A percentile compares a stretch with the other conserved stretches of the same genome.
Evolutionary conservation across 257 asterid genomes (phyloP).

Genomic region (Lavandula angustifolia): DNA sequence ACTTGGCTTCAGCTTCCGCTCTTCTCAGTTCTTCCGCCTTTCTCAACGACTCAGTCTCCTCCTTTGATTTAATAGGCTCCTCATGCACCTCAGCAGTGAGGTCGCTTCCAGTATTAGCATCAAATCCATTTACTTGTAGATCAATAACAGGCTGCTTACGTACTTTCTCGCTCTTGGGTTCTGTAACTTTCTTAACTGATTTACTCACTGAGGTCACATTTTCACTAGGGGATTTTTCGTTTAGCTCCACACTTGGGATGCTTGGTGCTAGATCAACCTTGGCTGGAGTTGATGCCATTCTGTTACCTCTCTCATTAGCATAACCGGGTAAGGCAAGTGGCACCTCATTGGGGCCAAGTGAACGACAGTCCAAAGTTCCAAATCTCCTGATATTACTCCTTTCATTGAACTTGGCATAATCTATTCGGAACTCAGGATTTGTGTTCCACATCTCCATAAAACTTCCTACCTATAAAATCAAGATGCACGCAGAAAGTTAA

Average conservation of each 20-base stretch:
- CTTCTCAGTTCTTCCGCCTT: conserved; percentile 61
- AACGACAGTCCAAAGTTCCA: conserved; percentile 87
- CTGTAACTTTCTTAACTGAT: conserved; percentile 31
- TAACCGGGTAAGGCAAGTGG: conserved; percentile 58
- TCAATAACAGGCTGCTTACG: conserved; percentile 30
- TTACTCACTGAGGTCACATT: conserved; percentile 26
- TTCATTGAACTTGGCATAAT: conserved; percentile 58
- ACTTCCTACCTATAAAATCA: conserved; percentile 55
- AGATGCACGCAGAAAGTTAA: conserved; percentile 13
- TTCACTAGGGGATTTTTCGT: conserved; percentile 37
- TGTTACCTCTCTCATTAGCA: conserved; percentile 43
- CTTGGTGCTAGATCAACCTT: conserved; percentile 35
- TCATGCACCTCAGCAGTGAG: conserved; percentile 35
- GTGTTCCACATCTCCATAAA: conserved; percentile 79
- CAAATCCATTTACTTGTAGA: conserved; percentile 38
- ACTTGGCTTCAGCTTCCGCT: conserved; percentile 53
- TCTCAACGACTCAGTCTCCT: conserved; percentile 59
- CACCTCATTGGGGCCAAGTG: conserved; percentile 82
- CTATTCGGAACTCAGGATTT: conserved; percentile 62
- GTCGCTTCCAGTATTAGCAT: conserved; percentile 34
- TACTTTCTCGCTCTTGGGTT: conserved; percentile 37
- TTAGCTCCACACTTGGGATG: conserved; percentile 39
- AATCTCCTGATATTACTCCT: conserved; percentile 76
- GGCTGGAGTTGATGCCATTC: conserved; percentile 36
- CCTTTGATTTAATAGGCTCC: conserved; percentile 46